phyloP scores from a whole-genome alignment of 306 rosid species.

The Castanea mollissima region DNA sequence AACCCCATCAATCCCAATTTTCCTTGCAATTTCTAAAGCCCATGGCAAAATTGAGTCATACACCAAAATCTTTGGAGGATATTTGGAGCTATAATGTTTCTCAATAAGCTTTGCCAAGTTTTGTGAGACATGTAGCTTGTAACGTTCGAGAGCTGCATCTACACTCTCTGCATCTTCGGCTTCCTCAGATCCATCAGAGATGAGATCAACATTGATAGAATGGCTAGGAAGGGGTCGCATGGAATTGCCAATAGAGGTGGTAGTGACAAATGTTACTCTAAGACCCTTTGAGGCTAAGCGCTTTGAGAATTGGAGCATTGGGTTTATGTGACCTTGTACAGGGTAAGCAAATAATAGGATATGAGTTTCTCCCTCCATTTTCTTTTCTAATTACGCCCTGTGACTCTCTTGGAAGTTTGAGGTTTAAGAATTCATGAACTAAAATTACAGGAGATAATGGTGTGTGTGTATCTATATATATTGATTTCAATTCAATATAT shows the following conservation, averaged over 20 bases:
- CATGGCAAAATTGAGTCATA: constrained; percentile 31
- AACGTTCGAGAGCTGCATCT: neutral
- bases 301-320: constrained; percentile 29
- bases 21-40: constrained; percentile 27
- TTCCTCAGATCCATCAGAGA: constrained; percentile 23
- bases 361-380: neutral
- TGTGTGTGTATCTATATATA: too few species aligned
- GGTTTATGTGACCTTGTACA: constrained; percentile 32
- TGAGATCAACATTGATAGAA: neutral
- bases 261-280: constrained; percentile 21
- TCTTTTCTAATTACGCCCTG: neutral
- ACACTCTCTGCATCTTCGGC: neutral
- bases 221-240: neutral
- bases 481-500: too few species aligned
- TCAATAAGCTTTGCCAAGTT: neutral
- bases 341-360: constrained; percentile 18
- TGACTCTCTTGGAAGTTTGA: too few species aligned
- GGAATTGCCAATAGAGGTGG: neutral
- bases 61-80: constrained; percentile 6
- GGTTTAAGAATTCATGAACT: too few species aligned
- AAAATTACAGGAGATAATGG: too few species aligned
- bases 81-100: neutral
- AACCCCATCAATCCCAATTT: constrained; percentile 20
- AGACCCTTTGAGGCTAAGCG: constrained; percentile 23
- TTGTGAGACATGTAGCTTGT: neutral